These are phyloP conservation scores for Rickenella mellea DNA, from an alignment of 768 basidiomycete species.

Conservation along the genomic window DNA sequence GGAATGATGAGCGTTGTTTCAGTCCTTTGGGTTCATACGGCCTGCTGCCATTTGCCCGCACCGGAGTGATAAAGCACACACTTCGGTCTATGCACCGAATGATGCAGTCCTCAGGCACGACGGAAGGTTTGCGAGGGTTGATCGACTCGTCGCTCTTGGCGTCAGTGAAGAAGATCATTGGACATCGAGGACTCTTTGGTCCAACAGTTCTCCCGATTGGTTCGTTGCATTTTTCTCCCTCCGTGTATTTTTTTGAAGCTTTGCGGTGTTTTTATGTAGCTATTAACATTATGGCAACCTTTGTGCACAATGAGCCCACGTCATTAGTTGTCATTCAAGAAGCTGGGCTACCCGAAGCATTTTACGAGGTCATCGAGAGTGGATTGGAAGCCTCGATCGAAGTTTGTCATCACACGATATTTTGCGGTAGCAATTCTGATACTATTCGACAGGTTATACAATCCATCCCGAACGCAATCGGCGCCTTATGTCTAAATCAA, in stretches of 20 bases:
- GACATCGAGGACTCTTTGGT: constrained; percentile 76
- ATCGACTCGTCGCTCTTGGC: constrained; percentile 83
- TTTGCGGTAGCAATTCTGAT: constrained; percentile 5
- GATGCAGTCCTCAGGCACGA: constrained; percentile 92
- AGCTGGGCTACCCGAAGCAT: constrained; percentile 75
- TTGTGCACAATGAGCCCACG: constrained; percentile 97
- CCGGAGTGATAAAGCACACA: constrained; percentile 81
- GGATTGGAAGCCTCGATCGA: constrained; percentile 85
- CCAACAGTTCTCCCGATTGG: constrained; percentile 79
- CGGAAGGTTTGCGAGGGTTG: constrained; percentile 88
- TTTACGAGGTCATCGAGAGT: constrained; percentile 78
- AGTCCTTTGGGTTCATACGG: constrained; percentile 50
- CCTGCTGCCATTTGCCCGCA: constrained; percentile 63
- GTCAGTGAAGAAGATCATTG: constrained; percentile 82
- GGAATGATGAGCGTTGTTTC: constrained; percentile 29
- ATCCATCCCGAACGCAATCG: constrained; percentile 90
- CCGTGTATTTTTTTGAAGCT: constrained; percentile 7
- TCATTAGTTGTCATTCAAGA: constrained; percentile 91
- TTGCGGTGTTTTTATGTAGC: constrained; percentile 31
- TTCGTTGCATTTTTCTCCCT: constrained; percentile 24
- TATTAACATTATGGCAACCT: constrained; percentile 92
- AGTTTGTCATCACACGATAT: constrained; percentile 28
- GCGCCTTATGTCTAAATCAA: constrained; percentile 92
- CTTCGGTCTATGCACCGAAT: constrained; percentile 91
- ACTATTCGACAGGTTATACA: constrained; percentile 59